Percentiles rank a stretch among this genome's conserved stretches.
Conservation (phyloP, 352 stramenopile species). For the Globisporangium recalcitrans region DNA sequence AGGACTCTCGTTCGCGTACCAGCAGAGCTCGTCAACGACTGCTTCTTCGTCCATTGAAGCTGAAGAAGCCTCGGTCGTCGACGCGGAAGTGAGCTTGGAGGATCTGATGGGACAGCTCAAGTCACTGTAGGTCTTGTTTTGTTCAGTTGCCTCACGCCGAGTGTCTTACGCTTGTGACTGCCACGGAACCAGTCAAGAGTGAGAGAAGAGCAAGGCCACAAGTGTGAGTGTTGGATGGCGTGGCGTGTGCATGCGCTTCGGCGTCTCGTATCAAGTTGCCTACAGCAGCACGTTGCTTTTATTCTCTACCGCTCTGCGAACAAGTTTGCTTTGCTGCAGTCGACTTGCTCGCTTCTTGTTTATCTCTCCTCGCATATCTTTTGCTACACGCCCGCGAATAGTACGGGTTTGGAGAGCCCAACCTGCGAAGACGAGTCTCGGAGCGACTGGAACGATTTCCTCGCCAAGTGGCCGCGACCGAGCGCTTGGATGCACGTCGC, state of each 20-base stretch:
- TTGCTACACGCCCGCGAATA: conserved; percentile 15
- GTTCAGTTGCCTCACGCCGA: too few relatives aligned
- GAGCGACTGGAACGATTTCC: conserved; percentile 47
- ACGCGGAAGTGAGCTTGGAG: conserved; percentile 53
- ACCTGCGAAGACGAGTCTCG: conserved; percentile 20
- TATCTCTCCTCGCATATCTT: too few relatives aligned
- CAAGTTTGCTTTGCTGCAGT: background rate
- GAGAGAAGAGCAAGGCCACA: background rate
- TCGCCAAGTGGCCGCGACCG: conserved; percentile 42
- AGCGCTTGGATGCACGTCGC: conserved; percentile 71
- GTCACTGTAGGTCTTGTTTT: conserved; percentile 49
- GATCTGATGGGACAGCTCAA: conserved; percentile 81
- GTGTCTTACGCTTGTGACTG: too few relatives aligned
- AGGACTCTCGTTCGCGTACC: conserved; percentile 59
- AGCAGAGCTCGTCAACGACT: conserved; percentile 23
- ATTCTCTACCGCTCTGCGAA: background rate
- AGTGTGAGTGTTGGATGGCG: too few relatives aligned
- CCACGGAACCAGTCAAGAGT: background rate
- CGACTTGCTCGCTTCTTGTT: background rate
- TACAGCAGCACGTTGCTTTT: background rate
- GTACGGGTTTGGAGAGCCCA: conserved; percentile 16
- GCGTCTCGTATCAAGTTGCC: too few relatives aligned
- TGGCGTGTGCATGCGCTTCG: too few relatives aligned
- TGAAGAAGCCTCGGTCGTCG: conserved; percentile 19
- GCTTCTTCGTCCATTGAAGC: conserved; percentile 12